Conservation (phyloP, 768 basidiomycete genomes). For the Phaffia tasmanica region DNA sequence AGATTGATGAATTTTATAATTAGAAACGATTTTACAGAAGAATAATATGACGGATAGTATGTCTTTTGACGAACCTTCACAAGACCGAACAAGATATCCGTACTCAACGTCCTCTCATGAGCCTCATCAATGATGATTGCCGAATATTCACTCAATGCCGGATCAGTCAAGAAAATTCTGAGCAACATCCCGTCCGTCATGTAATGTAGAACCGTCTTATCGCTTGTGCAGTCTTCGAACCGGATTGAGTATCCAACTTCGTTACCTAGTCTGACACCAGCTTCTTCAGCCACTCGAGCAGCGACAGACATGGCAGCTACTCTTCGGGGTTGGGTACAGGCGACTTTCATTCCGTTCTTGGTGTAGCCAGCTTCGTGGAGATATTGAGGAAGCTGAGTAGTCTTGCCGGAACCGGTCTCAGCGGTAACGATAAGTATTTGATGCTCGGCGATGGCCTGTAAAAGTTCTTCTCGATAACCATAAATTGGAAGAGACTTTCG, state of each 20-base stretch:
- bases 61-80: constrained; percentile 66
- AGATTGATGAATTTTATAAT: neutral
- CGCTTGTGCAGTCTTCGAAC: constrained; percentile 98
- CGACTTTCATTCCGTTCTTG: constrained; percentile 70
- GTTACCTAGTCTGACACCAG: constrained; percentile 91
- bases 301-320: constrained; percentile 99
- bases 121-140: constrained; percentile 97
- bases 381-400: constrained; percentile 95
- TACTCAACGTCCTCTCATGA: constrained; percentile 92
- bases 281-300: constrained; percentile 96
- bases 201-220: constrained; percentile 97
- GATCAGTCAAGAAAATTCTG: constrained; percentile 93
- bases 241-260: constrained; percentile 99
- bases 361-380: constrained; percentile 96
- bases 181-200: constrained; percentile 99
- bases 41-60: neutral
- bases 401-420: constrained; percentile 98
- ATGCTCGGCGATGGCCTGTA: constrained; percentile 76
- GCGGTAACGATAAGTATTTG: constrained; percentile 96
- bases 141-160: constrained; percentile 87
- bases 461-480: constrained; percentile 71
- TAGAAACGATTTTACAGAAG: constrained; percentile 26
- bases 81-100: constrained; percentile 95
- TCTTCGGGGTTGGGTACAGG: constrained; percentile 94
- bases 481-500: constrained; percentile 90